phyloP scores from a whole-genome alignment of 495 filamentous ascomycete species.

The Chaetomium tenue region DNA sequence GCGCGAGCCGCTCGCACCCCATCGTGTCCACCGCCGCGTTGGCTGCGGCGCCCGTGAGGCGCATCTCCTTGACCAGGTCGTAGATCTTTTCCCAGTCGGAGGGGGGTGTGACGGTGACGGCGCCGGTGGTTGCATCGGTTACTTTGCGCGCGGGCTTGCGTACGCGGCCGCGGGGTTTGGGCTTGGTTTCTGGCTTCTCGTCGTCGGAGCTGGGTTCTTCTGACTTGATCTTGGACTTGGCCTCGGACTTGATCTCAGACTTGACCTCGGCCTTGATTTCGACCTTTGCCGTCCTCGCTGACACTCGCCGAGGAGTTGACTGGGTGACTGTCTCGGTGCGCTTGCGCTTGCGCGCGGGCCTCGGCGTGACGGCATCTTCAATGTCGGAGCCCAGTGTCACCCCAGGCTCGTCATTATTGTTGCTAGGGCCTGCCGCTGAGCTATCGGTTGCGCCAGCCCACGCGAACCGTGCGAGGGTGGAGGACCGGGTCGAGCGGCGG shows the following conservation, averaged over 20 bases:
- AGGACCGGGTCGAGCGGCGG: constrained; percentile 49
- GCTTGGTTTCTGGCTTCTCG: constrained; percentile 25
- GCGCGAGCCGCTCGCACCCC: constrained; percentile 84
- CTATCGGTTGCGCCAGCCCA: constrained; percentile 30
- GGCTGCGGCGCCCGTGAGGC: constrained; percentile 57
- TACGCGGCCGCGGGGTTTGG: constrained; percentile 40
- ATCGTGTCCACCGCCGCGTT: constrained; percentile 93
- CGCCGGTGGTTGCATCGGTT: constrained; percentile 55
- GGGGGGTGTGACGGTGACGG: constrained; percentile 60
- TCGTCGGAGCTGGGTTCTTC: too few relatives aligned
- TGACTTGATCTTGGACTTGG: constrained; percentile 11
- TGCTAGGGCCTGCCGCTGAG: constrained; percentile 28
- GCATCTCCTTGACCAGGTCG: constrained; percentile 72
- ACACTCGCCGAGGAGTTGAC: background rate
- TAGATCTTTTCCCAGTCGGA: constrained; percentile 86
- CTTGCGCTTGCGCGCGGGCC: constrained; percentile 51
- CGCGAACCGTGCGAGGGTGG: constrained; percentile 45
- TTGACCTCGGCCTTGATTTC: constrained; percentile 23
- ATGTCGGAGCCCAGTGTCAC: constrained; percentile 52
- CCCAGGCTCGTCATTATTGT: constrained; percentile 23
- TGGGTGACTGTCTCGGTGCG: constrained; percentile 37
- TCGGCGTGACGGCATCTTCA: constrained; percentile 57
- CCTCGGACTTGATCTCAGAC: constrained; percentile 15
- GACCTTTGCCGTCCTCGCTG: constrained; percentile 12
- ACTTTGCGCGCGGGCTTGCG: constrained; percentile 66